Percentiles rank a stretch among this genome's conserved stretches.
These are phyloP conservation scores for Lathyrus oleraceus DNA, from an alignment of 306 rosid genomes.

Conservation along the genomic window DNA sequence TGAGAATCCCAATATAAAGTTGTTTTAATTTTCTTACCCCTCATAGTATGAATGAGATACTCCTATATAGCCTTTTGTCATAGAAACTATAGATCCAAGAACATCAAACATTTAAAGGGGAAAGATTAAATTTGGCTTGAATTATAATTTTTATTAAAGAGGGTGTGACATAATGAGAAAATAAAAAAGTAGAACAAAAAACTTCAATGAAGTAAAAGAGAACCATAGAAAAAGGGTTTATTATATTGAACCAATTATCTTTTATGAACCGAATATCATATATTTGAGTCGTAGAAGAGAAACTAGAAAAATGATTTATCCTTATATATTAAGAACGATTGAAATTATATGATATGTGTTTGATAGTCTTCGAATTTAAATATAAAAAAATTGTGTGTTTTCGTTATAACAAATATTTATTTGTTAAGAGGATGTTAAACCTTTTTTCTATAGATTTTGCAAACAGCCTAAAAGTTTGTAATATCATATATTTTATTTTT, in stretches of 20 bases:
- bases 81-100: constrained; percentile 19
- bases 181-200: constrained; percentile 20
- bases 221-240: constrained; percentile 1
- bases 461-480: no score
- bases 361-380: no score
- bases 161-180: constrained; percentile 29
- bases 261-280: no score
- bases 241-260: constrained; percentile 18
- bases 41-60: constrained; percentile 9
- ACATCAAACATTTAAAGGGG: constrained; percentile 27
- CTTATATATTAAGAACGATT: no score
- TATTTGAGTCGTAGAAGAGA: no score
- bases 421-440: no score
- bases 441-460: no score
- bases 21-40: constrained; percentile 5
- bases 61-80: constrained; percentile 39
- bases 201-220: constrained; percentile 34
- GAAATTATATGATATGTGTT: no score
- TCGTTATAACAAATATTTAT: no score
- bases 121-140: constrained; percentile 35
- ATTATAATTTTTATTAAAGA: constrained; percentile 31
- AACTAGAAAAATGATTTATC: no score
- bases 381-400: no score
- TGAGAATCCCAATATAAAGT: constrained; percentile 60
- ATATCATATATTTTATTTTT: no score